Conservation (phyloP, 108 stramenopile species). For the Asterionellopsis glacialis region DNA sequence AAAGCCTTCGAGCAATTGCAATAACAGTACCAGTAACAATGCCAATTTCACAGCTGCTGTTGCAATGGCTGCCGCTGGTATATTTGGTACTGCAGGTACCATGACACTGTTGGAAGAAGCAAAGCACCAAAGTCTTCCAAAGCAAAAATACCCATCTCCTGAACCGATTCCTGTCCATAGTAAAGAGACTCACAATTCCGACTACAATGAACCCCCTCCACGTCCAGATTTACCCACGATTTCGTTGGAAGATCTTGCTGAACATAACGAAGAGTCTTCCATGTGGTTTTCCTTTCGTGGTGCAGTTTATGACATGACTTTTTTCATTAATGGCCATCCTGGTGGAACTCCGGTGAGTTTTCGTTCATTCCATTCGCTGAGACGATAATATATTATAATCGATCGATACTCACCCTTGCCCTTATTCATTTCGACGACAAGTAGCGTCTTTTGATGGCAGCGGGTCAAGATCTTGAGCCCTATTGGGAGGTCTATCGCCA, state of each 20-base stretch:
- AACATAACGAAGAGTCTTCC: constrained; percentile 46
- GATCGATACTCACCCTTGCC: not conserved
- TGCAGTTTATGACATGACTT: constrained; percentile 78
- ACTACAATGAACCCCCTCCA: constrained; percentile 23
- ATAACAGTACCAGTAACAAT: no score
- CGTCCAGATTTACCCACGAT: constrained; percentile 32
- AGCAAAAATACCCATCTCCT: constrained; percentile 11
- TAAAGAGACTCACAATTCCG: constrained; percentile 2
- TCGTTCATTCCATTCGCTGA: no score
- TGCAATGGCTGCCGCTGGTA: no score
- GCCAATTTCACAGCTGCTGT: no score
- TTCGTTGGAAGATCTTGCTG: constrained; percentile 24
- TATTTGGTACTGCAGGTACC: no score
- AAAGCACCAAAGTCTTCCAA: constrained; percentile 4
- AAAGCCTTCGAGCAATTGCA: no score
- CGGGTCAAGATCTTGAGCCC: constrained; percentile 72
- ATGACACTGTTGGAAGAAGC: no score
- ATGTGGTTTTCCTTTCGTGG: constrained; percentile 46
- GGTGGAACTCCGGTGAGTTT: constrained; percentile 36
- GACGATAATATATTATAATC: not conserved
- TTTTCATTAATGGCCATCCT: constrained; percentile 47
- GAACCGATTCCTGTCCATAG: constrained; percentile 6
- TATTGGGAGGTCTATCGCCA: constrained; percentile 71
- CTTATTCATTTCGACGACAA: not conserved
- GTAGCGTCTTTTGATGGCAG: constrained; percentile 70